Evolutionary conservation across 306 rosid species (phyloP).

Genomic region (Lathyrus aphaca): DNA sequence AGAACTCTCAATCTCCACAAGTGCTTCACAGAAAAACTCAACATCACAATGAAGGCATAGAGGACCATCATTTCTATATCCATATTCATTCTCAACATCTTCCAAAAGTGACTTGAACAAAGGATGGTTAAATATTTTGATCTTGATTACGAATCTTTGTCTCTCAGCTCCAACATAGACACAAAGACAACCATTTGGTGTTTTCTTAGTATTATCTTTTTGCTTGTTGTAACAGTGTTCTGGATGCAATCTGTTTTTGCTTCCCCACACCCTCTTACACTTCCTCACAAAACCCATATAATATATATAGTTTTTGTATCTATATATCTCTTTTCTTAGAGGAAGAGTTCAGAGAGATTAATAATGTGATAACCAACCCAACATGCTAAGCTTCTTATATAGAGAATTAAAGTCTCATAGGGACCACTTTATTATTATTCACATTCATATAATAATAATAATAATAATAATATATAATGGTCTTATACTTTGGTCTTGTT

Average conservation of each 20-base stretch:
- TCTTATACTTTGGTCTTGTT: neutral
- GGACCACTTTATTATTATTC: neutral
- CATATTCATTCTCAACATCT: too few species aligned
- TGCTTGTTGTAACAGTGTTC: neutral
- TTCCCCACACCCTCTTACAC: conserved; percentile 40
- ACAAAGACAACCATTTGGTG: too few species aligned
- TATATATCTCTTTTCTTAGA: conserved; percentile 22
- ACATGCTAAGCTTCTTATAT: neutral
- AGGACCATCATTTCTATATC: conserved; percentile 56
- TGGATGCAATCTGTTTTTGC: conserved; percentile 12
- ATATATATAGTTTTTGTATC: neutral
- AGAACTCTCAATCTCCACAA: conserved; percentile 32
- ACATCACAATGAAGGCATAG: conserved; percentile 69
- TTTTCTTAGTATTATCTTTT: neutral
- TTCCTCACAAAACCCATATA: conserved; percentile 43
- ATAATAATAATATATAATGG: neutral
- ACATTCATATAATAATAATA: neutral
- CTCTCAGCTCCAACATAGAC: too few species aligned
- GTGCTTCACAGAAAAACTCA: conserved; percentile 50
- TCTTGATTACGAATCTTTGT: too few species aligned
- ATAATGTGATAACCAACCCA: neutral
- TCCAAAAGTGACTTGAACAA: too few species aligned
- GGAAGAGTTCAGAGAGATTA: neutral
- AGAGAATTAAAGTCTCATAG: neutral
- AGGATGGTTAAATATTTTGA: too few species aligned